Evolutionary conservation across 2,329 filamentous ascomycete species (phyloP), one percentile per base, ranked within the genome.

Genomic region (Boeremia exigua): DNA sequence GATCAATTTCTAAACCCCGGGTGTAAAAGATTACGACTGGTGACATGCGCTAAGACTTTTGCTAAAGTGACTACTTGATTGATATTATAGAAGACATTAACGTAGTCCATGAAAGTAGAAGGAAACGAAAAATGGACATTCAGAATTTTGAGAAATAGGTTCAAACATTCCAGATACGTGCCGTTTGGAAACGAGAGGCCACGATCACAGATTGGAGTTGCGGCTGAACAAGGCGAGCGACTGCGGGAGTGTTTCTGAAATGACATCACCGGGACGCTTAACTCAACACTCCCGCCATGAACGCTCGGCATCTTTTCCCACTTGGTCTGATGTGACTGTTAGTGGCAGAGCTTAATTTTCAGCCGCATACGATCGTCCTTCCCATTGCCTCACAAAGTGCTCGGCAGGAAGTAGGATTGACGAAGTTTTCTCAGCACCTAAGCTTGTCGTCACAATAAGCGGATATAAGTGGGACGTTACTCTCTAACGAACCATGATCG

Each of bases 311-410:
- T 34, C 30, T 49, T 49, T n/a, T 40, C 40, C 34, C 25, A 45
- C 42, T 42, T n/a, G 30, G 30, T 29, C 17, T 50, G 17, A 39
- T 23, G 45, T 49, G 19, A 12, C 6, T 38, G 5, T 39, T 55
- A 46, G 52, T 33, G 29, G 15, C 15, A 36, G 38, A 42, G 52
- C 54, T 56, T 56, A 8, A 8, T 51, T 47, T 51, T 56, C 36
- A 56, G 54, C 54, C 54, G 54, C 54, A 56, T 56, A 12, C 19
- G 54, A 56, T 56, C 43, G 15, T 32, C 54, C 11, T 15, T 17
- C 3, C 6, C 23, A 15, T 14, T 37, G 33, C 43, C 33, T 23
- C n/a, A 23, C 33, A 43, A 30, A 27, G 25, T 10, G 17, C 17
- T 43, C 29, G 42, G 33, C 28, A 42, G 29, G 38, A 37, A 23